A percentile compares a stretch with the other conserved stretches of the same genome.
Evolutionary conservation across 78 protist species (phyloP).

Genomic region (Dictyostelium purpureum): DNA sequence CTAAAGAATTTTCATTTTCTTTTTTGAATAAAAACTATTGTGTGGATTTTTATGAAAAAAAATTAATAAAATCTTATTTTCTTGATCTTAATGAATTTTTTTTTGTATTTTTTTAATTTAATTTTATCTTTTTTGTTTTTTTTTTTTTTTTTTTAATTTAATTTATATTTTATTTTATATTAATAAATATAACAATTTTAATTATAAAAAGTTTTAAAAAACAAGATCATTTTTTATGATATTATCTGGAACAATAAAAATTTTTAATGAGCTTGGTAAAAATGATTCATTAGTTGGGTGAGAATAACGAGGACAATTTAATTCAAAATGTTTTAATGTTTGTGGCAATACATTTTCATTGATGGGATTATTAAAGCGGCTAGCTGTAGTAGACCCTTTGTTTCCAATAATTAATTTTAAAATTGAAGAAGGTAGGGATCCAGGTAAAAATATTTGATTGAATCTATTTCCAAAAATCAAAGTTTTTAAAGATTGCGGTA

Average conservation of each 20-base stretch:
- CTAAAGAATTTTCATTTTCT: too few relatives aligned
- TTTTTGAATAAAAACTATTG: too few relatives aligned
- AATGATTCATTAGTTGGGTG: neutral
- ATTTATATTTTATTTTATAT: too few relatives aligned
- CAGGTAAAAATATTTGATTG: neutral
- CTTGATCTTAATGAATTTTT: too few relatives aligned
- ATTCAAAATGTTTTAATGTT: neutral
- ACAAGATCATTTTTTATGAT: neutral
- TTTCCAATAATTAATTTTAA: neutral
- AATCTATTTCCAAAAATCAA: neutral
- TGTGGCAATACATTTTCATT: neutral
- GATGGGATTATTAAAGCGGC: neutral
- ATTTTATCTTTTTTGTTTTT: too few relatives aligned
- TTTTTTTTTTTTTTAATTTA: too few relatives aligned
- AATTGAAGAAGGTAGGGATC: neutral
- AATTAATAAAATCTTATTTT: too few relatives aligned
- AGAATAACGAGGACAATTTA: neutral
- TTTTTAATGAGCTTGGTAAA: neutral
- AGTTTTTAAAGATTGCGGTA: neutral
- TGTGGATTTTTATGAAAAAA: too few relatives aligned
- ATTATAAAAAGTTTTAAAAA: too few relatives aligned
- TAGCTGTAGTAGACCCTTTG: neutral
- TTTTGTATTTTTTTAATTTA: too few relatives aligned
- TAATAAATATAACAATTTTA: too few relatives aligned
- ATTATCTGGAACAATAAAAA: neutral